A percentile compares a stretch with the other conserved stretches of the same genome.
Conservation (phyloP, 1,284 basidiomycete species). For the Fomitopsis pinicola region DNA sequence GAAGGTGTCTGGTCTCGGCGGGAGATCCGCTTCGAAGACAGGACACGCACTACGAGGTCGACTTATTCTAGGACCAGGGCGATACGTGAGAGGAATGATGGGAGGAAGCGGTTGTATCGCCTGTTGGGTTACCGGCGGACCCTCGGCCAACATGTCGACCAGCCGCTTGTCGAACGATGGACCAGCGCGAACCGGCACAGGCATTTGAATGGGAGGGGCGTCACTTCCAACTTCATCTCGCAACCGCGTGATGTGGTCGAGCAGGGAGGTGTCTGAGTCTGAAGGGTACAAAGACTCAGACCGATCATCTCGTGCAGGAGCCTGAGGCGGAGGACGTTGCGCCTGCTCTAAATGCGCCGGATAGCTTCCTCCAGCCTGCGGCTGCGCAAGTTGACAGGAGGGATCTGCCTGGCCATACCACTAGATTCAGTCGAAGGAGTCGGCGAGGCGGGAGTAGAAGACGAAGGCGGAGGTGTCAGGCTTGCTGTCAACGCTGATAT, state of each 20-base stretch:
- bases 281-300: slow-evolving; percentile 14
- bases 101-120: slow-evolving; percentile 48
- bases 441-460: slow-evolving; percentile 31
- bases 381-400: slow-evolving; percentile 30
- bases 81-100: slow-evolving; percentile 50
- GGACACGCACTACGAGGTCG: slow-evolving; percentile 45
- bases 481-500: background rate
- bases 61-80: slow-evolving; percentile 37
- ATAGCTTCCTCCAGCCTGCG: slow-evolving; percentile 43
- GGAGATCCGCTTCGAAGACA: slow-evolving; percentile 25
- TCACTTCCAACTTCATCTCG: slow-evolving; percentile 21
- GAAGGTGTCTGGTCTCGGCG: slow-evolving; percentile 25
- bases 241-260: slow-evolving; percentile 23
- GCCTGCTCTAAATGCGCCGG: slow-evolving; percentile 15
- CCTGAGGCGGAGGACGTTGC: slow-evolving; percentile 10
- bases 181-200: slow-evolving; percentile 37
- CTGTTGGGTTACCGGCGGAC: slow-evolving; percentile 33
- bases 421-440: slow-evolving; percentile 38
- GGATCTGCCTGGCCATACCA: slow-evolving; percentile 38
- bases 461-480: slow-evolving; percentile 17
- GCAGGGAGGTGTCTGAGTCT: slow-evolving; percentile 20
- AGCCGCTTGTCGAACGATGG: slow-evolving; percentile 54
- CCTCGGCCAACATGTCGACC: slow-evolving; percentile 51
- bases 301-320: slow-evolving; percentile 15
- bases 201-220: slow-evolving; percentile 33